Base-by-base conservation (phyloP, 208 protist species). In the Leishmania martiniquensis region DNA sequence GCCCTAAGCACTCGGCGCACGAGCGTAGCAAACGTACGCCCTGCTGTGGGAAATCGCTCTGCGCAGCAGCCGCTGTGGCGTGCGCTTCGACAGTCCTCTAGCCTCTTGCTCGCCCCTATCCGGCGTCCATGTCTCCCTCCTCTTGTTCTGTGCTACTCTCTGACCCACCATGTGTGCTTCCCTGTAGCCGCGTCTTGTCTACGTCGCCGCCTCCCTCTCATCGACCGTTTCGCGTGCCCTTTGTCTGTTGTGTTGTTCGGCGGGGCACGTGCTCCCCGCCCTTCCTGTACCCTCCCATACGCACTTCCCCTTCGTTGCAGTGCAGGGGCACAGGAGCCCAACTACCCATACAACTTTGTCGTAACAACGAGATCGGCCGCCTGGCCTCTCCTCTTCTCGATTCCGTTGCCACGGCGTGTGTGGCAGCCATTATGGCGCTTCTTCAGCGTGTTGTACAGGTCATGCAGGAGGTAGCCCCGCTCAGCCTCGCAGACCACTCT, bases 381-480 rank as follows among this genome's bases (percentile, higher is more conserved):
- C 68, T 42, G 32, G 20, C 6, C 68, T 39, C 29, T 72, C 57
- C 7, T n/a, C 44, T 13, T 34, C 49, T 44, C 13, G 68, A 29
- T 32, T 7, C 68, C 22, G 49, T 55, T 22, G 47, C 68, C 32
- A 13, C 47, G 29, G 44, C 10, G 49, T 57, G 68, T 54, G 44
- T 55, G 44, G 47, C 25, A 47, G 55, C 73, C 37, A 45, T 45
- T 67, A 81, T 88, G 80, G 79, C 83, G 49, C 87, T 94, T 68
- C 85, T 96, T 74, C 69, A 62, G 47, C 80, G 85, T 39, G 91
- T 97, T 22, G 83, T 82, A 55, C 74, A 44, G 39, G 93, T 80
- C 49, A 97, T 98, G 94, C 82, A 81, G 49, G 76, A 90, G 70
- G 90, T 97, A 59, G 96, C 95, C 20, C 95, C 96, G 51, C 90